These are phyloP conservation scores for Metschnikowia koreensis DNA, from an alignment of 805 yeast genomes.

Conservation along the genomic window DNA sequence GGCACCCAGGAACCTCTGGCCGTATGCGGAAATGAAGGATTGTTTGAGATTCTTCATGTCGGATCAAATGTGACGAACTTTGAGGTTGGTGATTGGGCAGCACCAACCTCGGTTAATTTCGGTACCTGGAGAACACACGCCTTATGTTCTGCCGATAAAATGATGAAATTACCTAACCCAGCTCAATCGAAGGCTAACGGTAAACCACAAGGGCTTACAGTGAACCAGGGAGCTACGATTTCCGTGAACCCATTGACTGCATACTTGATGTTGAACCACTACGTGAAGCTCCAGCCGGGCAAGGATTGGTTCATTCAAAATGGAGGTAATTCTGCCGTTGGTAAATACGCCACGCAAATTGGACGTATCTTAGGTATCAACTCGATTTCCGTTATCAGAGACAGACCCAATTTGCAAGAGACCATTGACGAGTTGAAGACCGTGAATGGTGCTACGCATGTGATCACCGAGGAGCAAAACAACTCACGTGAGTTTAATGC, in stretches of 20 bases:
- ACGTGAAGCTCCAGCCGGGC: conserved; percentile 57
- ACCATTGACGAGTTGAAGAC: conserved; percentile 49
- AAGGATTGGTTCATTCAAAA: conserved; percentile 91
- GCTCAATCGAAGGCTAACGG: conserved; percentile 44
- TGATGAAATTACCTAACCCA: conserved; percentile 58
- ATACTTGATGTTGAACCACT: conserved; percentile 77
- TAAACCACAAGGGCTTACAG: conserved; percentile 28
- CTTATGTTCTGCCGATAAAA: conserved; percentile 47
- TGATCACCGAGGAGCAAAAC: conserved; percentile 85
- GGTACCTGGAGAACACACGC: conserved; percentile 94
- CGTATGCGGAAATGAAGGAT: conserved; percentile 22
- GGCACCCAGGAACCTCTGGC: conserved; percentile 46
- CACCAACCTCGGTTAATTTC: conserved; percentile 71
- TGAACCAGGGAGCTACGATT: conserved; percentile 79
- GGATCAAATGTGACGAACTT: conserved; percentile 17
- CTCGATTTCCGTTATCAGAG: conserved; percentile 84
- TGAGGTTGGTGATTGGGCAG: conserved; percentile 70
- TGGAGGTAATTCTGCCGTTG: conserved; percentile 96
- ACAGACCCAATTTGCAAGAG: conserved; percentile 73
- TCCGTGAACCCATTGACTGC: conserved; percentile 94
- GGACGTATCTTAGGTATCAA: conserved; percentile 76
- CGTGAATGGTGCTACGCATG: conserved; percentile 77
- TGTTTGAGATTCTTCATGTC: conserved; percentile 19
- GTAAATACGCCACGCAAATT: conserved; percentile 85
- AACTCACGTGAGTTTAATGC: conserved; percentile 63